These are phyloP conservation scores for Magnolia kwangsiensis DNA, from an alignment of 164 flowering plant species.

Conservation along the genomic window DNA sequence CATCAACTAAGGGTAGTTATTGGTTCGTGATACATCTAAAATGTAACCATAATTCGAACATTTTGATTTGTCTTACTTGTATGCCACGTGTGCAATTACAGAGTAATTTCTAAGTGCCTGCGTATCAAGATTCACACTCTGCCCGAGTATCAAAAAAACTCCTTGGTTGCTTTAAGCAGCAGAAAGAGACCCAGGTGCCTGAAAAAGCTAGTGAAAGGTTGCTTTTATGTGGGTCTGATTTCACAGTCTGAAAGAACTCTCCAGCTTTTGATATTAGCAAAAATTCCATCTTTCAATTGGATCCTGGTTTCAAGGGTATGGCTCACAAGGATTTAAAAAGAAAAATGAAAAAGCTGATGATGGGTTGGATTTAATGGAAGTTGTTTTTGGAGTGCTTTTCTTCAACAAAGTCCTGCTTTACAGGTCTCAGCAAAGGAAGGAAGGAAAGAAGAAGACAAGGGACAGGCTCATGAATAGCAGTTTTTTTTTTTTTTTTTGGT, in stretches of 20 bases:
- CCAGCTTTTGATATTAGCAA: background rate
- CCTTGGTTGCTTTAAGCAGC: background rate
- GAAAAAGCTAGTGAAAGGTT: background rate
- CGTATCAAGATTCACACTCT: background rate
- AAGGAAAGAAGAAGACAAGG: background rate
- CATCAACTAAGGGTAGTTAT: too few species aligned
- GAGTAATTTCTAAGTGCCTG: background rate
- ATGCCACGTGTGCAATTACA: background rate
- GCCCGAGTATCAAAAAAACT: background rate
- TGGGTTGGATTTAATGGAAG: slow-evolving; percentile 8
- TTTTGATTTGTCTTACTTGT: background rate
- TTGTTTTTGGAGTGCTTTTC: slow-evolving; percentile 21
- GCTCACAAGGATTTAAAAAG: slow-evolving; percentile 15
- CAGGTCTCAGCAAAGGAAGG: slow-evolving; percentile 34
- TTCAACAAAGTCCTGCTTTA: slow-evolving; percentile 40
- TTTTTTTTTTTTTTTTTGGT: slow-evolving; percentile 5
- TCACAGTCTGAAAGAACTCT: background rate
- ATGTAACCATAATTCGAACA: too few species aligned
- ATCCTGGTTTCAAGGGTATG: slow-evolving; percentile 40
- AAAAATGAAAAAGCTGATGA: background rate
- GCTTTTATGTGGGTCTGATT: slow-evolving; percentile 2
- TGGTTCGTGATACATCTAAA: too few species aligned
- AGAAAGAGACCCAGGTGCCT: background rate
- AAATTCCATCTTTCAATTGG: slow-evolving; percentile 2
- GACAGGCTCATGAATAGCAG: slow-evolving; percentile 16